These are phyloP conservation scores for Pelargonium cotyledonis DNA, from an alignment of 441 rosid species.

Conservation along the genomic window DNA sequence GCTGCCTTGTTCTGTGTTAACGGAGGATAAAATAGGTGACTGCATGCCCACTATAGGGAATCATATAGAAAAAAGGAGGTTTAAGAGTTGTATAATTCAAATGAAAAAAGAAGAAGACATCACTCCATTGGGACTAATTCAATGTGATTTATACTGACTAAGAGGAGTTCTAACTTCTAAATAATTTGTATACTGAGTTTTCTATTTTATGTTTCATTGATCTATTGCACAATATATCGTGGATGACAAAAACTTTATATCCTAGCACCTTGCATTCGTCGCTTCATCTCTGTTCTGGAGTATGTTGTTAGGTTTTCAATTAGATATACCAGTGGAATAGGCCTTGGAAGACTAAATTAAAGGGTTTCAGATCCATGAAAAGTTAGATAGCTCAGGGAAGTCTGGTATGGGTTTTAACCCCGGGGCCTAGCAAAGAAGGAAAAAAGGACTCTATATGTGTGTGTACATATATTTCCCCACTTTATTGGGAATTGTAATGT, in stretches of 20 bases:
- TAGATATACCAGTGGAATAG: not conserved
- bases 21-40: not conserved
- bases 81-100: not conserved
- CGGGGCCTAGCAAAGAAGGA: not conserved
- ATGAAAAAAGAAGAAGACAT: too few species aligned
- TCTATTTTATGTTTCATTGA: not conserved
- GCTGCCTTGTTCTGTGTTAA: not conserved
- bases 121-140: too few species aligned
- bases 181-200: not conserved
- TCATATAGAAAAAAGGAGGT: not conserved
- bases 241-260: not conserved
- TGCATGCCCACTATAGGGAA: too few species aligned
- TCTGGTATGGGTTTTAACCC: not conserved
- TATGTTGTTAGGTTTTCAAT: not conserved
- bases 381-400: not conserved
- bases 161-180: too few species aligned
- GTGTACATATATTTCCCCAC: not conserved
- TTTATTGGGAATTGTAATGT: not conserved
- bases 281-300: not conserved
- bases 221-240: not conserved
- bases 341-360: not conserved
- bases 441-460: not conserved
- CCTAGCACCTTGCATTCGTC: not conserved
- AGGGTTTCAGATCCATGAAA: not conserved
- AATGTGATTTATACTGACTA: too few species aligned